Percentiles rank a stretch among this genome's conserved stretches.
Conservation (phyloP, 164 flowering plant species). For the Nymphaea colorata region DNA sequence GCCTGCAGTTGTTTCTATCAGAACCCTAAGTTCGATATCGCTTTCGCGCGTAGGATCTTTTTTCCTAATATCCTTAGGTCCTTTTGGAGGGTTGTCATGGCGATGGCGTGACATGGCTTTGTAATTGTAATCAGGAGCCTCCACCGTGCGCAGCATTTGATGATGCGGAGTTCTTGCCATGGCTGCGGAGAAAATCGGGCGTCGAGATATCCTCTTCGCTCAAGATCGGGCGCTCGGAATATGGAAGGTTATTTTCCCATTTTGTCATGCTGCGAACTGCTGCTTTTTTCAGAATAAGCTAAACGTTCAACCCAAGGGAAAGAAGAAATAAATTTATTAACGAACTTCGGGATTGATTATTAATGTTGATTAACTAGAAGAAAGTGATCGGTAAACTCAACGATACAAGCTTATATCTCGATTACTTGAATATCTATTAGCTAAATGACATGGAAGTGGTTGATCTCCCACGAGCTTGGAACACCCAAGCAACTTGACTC, state of each 20-base stretch:
- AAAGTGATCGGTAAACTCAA: no score
- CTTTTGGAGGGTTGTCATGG: background rate
- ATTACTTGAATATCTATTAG: no score
- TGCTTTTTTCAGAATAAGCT: background rate
- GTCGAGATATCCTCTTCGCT: constrained; percentile 45
- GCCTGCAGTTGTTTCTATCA: constrained; percentile 1
- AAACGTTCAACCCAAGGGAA: background rate
- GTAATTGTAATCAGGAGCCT: constrained; percentile 11
- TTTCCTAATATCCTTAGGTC: background rate
- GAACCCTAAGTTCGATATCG: background rate
- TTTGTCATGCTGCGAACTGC: background rate
- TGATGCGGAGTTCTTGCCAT: constrained; percentile 46
- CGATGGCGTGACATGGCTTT: background rate
- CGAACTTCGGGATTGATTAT: background rate
- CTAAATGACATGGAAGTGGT: no score
- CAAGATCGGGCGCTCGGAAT: constrained; percentile 47
- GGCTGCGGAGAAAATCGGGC: constrained; percentile 65
- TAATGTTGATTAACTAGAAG: background rate
- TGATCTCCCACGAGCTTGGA: no score
- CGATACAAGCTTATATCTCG: no score
- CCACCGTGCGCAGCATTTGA: constrained; percentile 18
- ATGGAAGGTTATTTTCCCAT: constrained; percentile 40
- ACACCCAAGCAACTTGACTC: no score
- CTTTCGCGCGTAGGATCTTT: background rate
- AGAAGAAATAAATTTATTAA: background rate